Evolutionary conservation across 768 basidiomycete species (phyloP).

Genomic region (Astraeus odoratus): DNA sequence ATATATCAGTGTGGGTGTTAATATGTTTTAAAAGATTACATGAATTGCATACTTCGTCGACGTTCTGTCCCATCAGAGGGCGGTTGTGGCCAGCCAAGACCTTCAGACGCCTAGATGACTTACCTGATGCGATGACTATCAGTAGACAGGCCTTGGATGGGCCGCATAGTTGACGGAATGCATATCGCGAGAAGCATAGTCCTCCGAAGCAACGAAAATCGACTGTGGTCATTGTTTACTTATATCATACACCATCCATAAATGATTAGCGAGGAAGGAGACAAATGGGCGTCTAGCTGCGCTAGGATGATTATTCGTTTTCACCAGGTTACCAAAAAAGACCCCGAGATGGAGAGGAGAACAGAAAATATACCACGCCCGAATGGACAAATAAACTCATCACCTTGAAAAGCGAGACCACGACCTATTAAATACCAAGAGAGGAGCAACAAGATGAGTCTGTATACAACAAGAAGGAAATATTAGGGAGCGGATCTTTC

Average conservation of each 20-base stretch:
- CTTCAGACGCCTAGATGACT: too few relatives aligned
- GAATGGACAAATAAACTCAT: not conserved
- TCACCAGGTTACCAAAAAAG: not conserved
- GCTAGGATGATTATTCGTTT: too few relatives aligned
- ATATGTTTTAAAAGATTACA: too few relatives aligned
- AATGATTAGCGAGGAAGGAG: not conserved
- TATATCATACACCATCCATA: not conserved
- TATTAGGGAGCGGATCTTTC: not conserved
- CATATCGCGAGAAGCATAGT: too few relatives aligned
- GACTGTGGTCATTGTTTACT: not conserved
- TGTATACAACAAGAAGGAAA: not conserved
- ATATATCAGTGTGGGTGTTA: too few relatives aligned
- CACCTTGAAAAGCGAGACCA: not conserved
- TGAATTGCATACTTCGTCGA: too few relatives aligned
- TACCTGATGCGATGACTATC: too few relatives aligned
- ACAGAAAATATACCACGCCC: not conserved
- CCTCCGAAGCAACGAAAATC: not conserved
- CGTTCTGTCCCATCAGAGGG: too few relatives aligned
- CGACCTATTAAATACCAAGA: not conserved
- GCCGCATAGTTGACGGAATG: too few relatives aligned
- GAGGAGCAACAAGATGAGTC: not conserved
- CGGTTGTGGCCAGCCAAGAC: too few relatives aligned
- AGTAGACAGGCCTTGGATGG: too few relatives aligned
- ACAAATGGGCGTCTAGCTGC: too few relatives aligned
- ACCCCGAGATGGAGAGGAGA: not conserved